Base-by-base conservation (phyloP, 352 stramenopile genomes). In the Phytopythium litorale region DNA sequence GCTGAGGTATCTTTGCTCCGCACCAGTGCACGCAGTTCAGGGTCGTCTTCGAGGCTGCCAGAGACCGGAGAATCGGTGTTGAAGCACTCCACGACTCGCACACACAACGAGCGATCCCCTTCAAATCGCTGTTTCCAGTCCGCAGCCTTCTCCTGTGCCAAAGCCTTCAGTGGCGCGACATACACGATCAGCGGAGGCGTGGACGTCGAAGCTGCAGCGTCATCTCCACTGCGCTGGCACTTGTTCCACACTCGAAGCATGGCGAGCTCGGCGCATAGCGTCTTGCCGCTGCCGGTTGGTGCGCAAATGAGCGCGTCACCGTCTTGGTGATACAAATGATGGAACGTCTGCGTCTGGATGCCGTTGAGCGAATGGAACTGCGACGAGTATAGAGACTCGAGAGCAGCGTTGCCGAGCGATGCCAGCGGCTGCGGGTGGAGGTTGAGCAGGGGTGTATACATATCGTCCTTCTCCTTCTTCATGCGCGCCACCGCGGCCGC, bases 311-410 rank as follows among this genome's bases (percentile, higher is more conserved):
- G 75, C 3, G 99, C 83, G 43, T 98, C 98, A 28, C 84, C 86
- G 62, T 99, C 88, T 15, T 96, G 96, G 62, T 99, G 95, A 70
- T 99, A 99, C 0, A 99, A 75, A 46, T 97, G 76, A 63, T 99
- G 91, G 73, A 99, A 99, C 7, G 97, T 67, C 63, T 99, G 97
- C 40, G 97, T 99, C 79, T 99, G 98, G 63, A 99, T 98, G 42
- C 85, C 84, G 64, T 97, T 97, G 33, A 97, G 91, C 35, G 76
- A 79, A 45, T 92, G 79, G 72, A 98, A 98, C 40, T 71, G 72
- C 61, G 89, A 96, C 19, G 73, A 61, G 65, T 98, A 99, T 7
- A 99, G 66, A 16, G 84, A 63, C 69, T 99, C 86, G 71, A 97
- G 99, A 16, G 81, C 73, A 7, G 82, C 65, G 62, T 99, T 88